Base-by-base conservation (phyloP, 768 basidiomycete species). In the Collybiopsis confluens region DNA sequence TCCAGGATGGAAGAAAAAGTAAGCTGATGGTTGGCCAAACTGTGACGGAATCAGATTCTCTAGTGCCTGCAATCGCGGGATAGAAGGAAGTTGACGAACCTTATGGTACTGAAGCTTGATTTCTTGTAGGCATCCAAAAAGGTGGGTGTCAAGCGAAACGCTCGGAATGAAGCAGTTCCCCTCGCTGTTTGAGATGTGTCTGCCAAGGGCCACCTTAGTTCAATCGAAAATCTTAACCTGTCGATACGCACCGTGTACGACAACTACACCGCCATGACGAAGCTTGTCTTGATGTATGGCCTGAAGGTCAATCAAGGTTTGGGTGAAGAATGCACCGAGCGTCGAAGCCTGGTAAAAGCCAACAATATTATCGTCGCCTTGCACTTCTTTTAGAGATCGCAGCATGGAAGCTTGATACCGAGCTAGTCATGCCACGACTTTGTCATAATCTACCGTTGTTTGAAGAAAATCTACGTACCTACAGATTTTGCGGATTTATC, bases 261-360 rank as follows among this genome's bases (percentile, higher is more conserved):
- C 74, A 9, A 90, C 87, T 45, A 93, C 74, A 24, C 92, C 92
- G 28, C 91, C 91, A 62, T 93, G 90, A 63, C 92, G 77, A 55
- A 93, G 76, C 61, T 85, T 88, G 40, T 92, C 88, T 65, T 90
- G 88, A 67, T 92, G 90, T 59, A 90, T 81, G 45, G 87, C 88
- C 67, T 91, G 90, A 7, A 88, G 85, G 60, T 94, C 90, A 44
- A 93, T 76, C 45, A 93, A 67, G 7, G 80, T 78, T 66, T 91
- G 90, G 64, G 82, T 90, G 69, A 88, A 88, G 67, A 93, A 92
- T 4, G 90, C 88, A 40, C 91, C 91, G 36, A 92, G 77, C 8
- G 85, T 83, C 24, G 87, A 92, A 41, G 90, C 89, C 64, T 96
- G 92, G 73, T 98, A 98, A 69, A 96, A 92, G 36, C 95, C 95